Base-by-base conservation (phyloP, 106 monocot genomes). In the Xerophyta viscosa region DNA sequence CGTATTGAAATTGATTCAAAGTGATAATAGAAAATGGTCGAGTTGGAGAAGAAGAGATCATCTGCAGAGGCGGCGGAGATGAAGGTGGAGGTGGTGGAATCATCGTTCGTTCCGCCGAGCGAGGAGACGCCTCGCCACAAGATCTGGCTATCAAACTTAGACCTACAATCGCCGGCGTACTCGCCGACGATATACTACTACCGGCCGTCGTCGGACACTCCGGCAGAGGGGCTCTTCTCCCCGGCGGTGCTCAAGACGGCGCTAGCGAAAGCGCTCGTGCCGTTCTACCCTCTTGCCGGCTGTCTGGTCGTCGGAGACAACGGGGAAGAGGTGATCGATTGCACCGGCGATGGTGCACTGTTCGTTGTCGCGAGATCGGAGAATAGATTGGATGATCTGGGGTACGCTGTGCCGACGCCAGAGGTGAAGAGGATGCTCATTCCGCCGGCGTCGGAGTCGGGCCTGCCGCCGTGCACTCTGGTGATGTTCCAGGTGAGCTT, bases 221-320 rank as follows among this genome's bases (percentile, higher is more conserved):
- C 21, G 6, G 50, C 10, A 3, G n/a, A 20, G 10, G 24, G 18
- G 5, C 64, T 74, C 43, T 64, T 71, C 39, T 48, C 62, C 1
- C 33, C 17, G 8, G 31, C 53, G 8, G 20, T 2, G 0, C 25
- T 84, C 8, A 78, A 61, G 61, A 28, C 9, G 0, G 43, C 72
- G 2, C 46, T 84, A 0, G 33, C 59, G 20, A 57, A 61, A 36
- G 59, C 64, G 3, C 52, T 83, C 18, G 74, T 74, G 19, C 53
- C 37, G 2, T 83, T 78, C 67, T 83, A 83, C 44, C 71, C 71
- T 9, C 28, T 71, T 19, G 83, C 71, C 6, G 83, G 83, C n/a
- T 51, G 70, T 22, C 67, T 83, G 0, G 74, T 4, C 1, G 0
- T 61, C 8, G 57, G 41, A 61, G 2, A 11, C 2, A 29, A 64